phyloP scores from a whole-genome alignment of 805 yeast genomes.

The Suhomyces sp. region DNA sequence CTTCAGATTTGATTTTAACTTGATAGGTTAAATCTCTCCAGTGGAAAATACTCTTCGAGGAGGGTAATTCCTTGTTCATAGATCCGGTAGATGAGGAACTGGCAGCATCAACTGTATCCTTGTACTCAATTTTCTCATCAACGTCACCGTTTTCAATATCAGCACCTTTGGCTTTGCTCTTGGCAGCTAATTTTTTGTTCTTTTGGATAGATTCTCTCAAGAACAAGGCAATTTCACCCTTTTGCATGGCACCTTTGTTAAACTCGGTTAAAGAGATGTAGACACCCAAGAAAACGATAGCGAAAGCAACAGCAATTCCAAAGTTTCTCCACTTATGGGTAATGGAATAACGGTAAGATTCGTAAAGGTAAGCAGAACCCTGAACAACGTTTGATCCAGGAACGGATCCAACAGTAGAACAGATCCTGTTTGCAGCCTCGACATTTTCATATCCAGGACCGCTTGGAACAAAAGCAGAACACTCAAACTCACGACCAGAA shows the following conservation, averaged over 20 bases:
- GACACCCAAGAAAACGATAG: constrained; percentile 50
- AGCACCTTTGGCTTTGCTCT: constrained; percentile 17
- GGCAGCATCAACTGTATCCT: constrained; percentile 30
- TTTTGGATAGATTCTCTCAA: constrained; percentile 48
- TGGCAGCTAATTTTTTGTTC: constrained; percentile 40
- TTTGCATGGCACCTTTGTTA: constrained; percentile 62
- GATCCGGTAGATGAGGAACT: constrained; percentile 13
- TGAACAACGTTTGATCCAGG: constrained; percentile 21
- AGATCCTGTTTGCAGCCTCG: constrained; percentile 32
- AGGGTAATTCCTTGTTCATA: constrained; percentile 13
- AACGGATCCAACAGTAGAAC: constrained; percentile 24
- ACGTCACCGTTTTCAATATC: constrained; percentile 25
- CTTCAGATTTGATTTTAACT: constrained; percentile 59
- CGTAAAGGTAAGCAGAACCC: constrained; percentile 31
- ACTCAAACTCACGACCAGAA: constrained; percentile 43
- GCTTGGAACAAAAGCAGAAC: constrained; percentile 50
- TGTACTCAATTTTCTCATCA: constrained; percentile 20
- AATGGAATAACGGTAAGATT: constrained; percentile 44
- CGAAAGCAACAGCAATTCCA: constrained; percentile 61
- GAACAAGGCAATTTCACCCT: constrained; percentile 70
- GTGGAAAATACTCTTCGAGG: constrained; percentile 56
- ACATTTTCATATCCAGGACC: constrained; percentile 38
- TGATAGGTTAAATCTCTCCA: constrained; percentile 78
- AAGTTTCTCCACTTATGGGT: constrained; percentile 61
- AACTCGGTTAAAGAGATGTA: constrained; percentile 57